A percentile compares a stretch with the other conserved stretches of the same genome.
phyloP scores from a whole-genome alignment of 306 rosid genomes.

The Medicago ruthenica region DNA sequence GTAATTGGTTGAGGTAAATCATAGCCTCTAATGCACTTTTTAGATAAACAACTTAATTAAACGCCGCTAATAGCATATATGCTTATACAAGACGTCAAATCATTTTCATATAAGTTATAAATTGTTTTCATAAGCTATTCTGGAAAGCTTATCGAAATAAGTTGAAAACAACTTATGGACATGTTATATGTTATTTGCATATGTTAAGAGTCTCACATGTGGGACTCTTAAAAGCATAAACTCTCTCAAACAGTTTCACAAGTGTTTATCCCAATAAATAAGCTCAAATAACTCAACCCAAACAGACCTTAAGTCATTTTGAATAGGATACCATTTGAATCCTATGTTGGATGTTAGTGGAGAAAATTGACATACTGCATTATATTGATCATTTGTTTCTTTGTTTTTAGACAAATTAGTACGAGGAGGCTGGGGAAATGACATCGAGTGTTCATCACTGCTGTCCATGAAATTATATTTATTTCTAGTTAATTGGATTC shows the following conservation, averaged over 20 bases:
- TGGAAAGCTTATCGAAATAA: no score
- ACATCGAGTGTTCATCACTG: background rate
- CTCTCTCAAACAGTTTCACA: background rate
- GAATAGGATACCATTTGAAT: conserved; percentile 14
- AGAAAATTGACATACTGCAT: background rate
- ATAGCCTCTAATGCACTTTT: no score
- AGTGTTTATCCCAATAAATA: background rate
- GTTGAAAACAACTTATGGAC: background rate
- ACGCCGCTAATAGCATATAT: background rate
- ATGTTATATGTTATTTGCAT: background rate
- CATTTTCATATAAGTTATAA: no score
- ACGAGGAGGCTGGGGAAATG: background rate
- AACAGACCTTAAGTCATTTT: background rate
- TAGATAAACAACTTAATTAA: background rate
- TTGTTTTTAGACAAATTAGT: background rate
- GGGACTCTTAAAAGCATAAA: background rate
- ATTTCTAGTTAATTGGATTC: conserved; percentile 23
- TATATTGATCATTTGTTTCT: conserved; percentile 12
- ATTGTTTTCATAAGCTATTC: no score
- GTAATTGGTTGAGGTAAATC: no score
- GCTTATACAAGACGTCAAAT: no score
- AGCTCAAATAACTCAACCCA: no score
- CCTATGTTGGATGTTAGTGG: background rate
- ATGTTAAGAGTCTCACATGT: no score
- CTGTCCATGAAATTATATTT: background rate